phyloP scores from a whole-genome alignment of 805 yeast genomes.

The Monosporozyma yasuniensis region DNA sequence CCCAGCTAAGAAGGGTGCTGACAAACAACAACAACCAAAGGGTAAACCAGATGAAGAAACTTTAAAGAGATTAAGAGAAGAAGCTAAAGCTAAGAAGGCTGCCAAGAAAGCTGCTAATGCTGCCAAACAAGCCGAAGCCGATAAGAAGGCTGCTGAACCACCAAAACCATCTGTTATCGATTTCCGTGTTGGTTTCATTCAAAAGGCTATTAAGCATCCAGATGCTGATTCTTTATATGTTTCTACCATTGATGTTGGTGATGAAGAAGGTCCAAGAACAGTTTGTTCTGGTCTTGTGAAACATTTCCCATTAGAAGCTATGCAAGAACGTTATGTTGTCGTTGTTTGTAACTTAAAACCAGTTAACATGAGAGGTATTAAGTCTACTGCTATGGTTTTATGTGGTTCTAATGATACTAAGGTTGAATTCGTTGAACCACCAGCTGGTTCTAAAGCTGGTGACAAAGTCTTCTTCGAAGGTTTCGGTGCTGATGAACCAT shows the following conservation, averaged over 20 bases:
- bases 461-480: conserved; percentile 94
- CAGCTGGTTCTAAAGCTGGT: conserved; percentile 87
- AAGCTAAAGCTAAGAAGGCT: conserved; percentile 51
- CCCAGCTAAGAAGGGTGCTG: conserved; percentile 13
- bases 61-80: conserved; percentile 39
- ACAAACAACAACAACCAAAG: conserved; percentile 27
- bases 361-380: conserved; percentile 95
- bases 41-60: conserved; percentile 44
- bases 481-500: conserved; percentile 72
- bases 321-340: conserved; percentile 90
- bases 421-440: conserved; percentile 93
- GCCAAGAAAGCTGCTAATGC: conserved; percentile 50
- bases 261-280: conserved; percentile 93
- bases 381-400: conserved; percentile 92
- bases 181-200: conserved; percentile 91
- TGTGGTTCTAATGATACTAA: conserved; percentile 71
- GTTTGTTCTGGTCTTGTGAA: conserved; percentile 96
- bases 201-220: conserved; percentile 94
- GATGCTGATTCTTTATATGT: conserved; percentile 95
- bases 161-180: conserved; percentile 81
- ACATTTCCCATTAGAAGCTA: conserved; percentile 78
- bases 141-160: conserved; percentile 40
- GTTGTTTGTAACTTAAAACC: conserved; percentile 95
- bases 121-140: conserved; percentile 35
- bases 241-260: conserved; percentile 95